Percentiles rank a stretch among this genome's conserved stretches.
phyloP scores from a whole-genome alignment of 2,329 filamentous ascomycete species.

The Sporothrix variecibatus region DNA sequence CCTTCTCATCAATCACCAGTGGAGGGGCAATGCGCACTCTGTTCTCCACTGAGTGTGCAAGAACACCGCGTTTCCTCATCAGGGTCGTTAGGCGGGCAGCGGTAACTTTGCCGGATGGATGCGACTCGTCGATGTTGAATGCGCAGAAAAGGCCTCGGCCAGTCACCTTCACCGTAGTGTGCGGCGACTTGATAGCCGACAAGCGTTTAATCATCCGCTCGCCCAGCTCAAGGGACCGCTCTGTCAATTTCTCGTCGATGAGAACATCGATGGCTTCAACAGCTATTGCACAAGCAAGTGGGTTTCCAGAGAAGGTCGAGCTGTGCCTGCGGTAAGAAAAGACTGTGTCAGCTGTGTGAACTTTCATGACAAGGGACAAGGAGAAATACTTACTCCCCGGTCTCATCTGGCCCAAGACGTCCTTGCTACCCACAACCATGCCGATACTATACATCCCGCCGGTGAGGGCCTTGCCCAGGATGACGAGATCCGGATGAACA shows the following conservation, averaged over 20 bases:
- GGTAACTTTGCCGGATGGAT: background rate
- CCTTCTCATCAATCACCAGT: too few relatives aligned
- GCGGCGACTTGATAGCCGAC: background rate
- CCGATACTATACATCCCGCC: slow-evolving; percentile 98
- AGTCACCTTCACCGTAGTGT: background rate
- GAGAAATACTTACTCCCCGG: background rate
- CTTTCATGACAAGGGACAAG: background rate
- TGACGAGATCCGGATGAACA: slow-evolving; percentile 91
- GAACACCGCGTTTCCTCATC: too few relatives aligned
- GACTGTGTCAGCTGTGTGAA: too few relatives aligned
- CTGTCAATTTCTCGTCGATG: too few relatives aligned
- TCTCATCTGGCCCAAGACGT: slow-evolving; percentile 5
- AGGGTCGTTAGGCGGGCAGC: too few relatives aligned
- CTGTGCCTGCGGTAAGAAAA: too few relatives aligned
- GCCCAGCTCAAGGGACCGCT: too few relatives aligned
- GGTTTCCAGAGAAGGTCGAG: too few relatives aligned
- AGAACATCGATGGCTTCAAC: too few relatives aligned
- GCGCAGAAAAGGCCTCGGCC: slow-evolving; percentile 1
- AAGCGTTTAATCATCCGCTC: background rate
- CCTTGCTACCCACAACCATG: slow-evolving; percentile 67
- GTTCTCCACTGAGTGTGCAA: too few relatives aligned
- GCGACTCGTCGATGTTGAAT: background rate
- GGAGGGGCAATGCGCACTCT: too few relatives aligned
- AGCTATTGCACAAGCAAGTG: too few relatives aligned
- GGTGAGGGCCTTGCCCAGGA: slow-evolving; percentile 94